Percentiles rank a stretch among this genome's conserved stretches.
phyloP scores from a whole-genome alignment of 768 basidiomycete species.

The Paxillus involutus region DNA sequence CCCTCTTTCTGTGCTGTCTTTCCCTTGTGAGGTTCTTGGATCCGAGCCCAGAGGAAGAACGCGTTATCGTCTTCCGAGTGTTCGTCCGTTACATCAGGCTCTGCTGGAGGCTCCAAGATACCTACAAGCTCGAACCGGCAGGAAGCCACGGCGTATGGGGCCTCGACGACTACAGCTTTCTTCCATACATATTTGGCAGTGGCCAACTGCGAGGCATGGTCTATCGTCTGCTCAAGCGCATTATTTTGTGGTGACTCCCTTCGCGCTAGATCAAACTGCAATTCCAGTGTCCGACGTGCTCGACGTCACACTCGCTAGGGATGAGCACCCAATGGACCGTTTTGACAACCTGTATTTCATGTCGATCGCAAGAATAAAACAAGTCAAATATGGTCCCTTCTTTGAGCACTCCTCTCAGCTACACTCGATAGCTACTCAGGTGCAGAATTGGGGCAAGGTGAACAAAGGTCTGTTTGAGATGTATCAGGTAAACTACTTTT shows the following conservation, averaged over 20 bases:
- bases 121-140: conserved; percentile 90
- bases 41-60: conserved; percentile 61
- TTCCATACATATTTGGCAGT: conserved; percentile 90
- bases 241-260: conserved; percentile 2
- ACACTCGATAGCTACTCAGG: conserved; percentile 82
- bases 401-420: conserved; percentile 92
- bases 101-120: conserved; percentile 84
- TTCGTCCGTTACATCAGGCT: conserved; percentile 79
- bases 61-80: conserved; percentile 54
- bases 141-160: conserved; percentile 99
- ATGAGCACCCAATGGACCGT: conserved; percentile 18
- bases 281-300: conserved; percentile 69
- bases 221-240: background rate
- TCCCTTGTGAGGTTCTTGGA: conserved; percentile 67
- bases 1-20: conserved; percentile 71
- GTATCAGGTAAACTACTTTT: conserved; percentile 67
- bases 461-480: conserved; percentile 91
- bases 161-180: conserved; percentile 86
- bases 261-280: conserved; percentile 52
- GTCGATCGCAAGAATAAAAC: conserved; percentile 72
- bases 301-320: conserved; percentile 41
- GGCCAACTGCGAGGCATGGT: conserved; percentile 76
- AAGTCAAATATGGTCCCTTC: conserved; percentile 86
- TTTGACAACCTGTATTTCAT: conserved; percentile 78
- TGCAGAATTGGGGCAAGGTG: conserved; percentile 89